Evolutionary conservation across 1,284 basidiomycete species (phyloP).

Genomic region (Mycena citricolor): DNA sequence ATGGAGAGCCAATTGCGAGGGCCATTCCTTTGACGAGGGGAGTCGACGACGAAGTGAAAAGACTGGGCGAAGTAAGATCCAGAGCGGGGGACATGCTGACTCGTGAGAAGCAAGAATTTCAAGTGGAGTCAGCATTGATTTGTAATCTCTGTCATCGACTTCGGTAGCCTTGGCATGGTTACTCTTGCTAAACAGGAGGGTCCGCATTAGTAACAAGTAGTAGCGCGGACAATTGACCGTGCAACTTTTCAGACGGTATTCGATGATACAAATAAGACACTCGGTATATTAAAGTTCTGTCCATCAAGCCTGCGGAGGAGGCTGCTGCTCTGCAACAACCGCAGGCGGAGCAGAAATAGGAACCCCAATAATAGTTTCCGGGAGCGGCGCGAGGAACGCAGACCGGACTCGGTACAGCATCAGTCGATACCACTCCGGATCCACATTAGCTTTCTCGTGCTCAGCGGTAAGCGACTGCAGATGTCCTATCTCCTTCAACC

Average conservation of each 20-base stretch:
- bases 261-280: no score
- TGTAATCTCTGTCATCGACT: constrained; percentile 2
- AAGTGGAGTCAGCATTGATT: constrained; percentile 12
- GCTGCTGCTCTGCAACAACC: constrained; percentile 38
- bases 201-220: no score
- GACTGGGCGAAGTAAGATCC: no score
- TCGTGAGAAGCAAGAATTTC: constrained; percentile 1
- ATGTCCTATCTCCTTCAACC: constrained; percentile 74
- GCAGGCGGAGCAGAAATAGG: constrained; percentile 43
- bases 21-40: constrained; percentile 44
- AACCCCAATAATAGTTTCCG: constrained; percentile 52
- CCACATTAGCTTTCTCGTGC: constrained; percentile 75
- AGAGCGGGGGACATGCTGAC: constrained; percentile 61
- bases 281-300: no score
- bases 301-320: constrained; percentile 26
- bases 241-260: no score
- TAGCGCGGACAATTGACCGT: no score
- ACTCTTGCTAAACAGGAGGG: no score
- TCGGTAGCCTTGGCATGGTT: no score
- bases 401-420: constrained; percentile 74
- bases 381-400: constrained; percentile 63
- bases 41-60: constrained; percentile 20
- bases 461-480: constrained; percentile 70
- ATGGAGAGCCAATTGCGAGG: constrained; percentile 71
- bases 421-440: constrained; percentile 79